Percentiles rank a stretch among this genome's conserved stretches.
Evolutionary conservation across 1,284 basidiomycete species (phyloP).

Genomic region (Rhodotorula sp.): DNA sequence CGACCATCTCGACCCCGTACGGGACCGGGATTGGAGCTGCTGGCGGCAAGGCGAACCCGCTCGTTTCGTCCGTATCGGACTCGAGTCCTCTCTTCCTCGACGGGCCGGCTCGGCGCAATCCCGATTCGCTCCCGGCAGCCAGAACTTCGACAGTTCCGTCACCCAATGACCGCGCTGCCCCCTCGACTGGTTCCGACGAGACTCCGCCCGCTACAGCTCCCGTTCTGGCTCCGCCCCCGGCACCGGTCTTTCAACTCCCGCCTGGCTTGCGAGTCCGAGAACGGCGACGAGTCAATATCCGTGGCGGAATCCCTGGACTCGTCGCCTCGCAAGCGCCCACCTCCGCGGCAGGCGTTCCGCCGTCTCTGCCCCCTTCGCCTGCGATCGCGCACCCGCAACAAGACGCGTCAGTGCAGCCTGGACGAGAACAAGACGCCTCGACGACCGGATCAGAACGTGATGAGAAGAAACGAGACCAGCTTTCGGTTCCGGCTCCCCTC

Average conservation of each 20-base stretch:
- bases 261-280: slow-evolving; percentile 21
- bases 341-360: no score
- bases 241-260: slow-evolving; percentile 9
- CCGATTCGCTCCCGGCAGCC: neutral
- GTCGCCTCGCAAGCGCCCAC: neutral
- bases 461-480: no score
- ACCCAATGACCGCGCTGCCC: neutral
- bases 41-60: neutral
- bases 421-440: no score
- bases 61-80: neutral
- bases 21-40: neutral
- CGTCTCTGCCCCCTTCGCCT: no score
- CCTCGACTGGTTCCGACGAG: no score
- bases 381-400: no score
- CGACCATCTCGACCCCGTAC: neutral
- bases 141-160: no score
- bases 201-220: neutral
- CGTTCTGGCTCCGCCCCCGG: neutral
- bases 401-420: no score
- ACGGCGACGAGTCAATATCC: slow-evolving; percentile 35
- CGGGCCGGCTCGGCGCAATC: slow-evolving; percentile 3
- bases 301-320: neutral
- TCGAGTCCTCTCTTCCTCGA: no score
- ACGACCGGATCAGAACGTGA: no score
- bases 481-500: no score